Percentiles rank a stretch among this genome's conserved stretches.
These are phyloP conservation scores for Styphnolobium japonicum DNA, from an alignment of 306 rosid species.

Conservation along the genomic window DNA sequence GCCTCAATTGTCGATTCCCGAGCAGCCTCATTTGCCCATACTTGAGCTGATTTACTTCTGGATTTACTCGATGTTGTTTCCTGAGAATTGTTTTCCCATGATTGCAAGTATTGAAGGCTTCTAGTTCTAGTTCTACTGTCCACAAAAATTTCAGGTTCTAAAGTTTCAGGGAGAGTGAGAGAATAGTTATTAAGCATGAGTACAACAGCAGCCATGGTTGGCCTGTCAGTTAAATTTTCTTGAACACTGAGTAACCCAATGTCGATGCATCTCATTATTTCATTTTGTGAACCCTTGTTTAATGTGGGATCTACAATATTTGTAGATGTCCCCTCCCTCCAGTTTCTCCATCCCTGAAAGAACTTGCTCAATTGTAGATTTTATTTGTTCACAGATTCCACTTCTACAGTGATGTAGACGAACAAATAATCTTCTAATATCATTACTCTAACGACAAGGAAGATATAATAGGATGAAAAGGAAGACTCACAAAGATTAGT, in stretches of 20 bases:
- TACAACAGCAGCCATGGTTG: conserved; percentile 34
- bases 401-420: neutral
- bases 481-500: conserved; percentile 33
- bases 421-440: neutral
- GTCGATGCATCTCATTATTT: conserved; percentile 43
- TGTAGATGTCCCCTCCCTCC: conserved; percentile 27
- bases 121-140: neutral
- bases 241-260: conserved; percentile 43
- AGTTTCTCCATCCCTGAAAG: conserved; percentile 43
- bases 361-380: neutral
- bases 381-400: neutral
- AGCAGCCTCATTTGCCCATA: neutral
- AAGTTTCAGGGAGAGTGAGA: neutral
- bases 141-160: conserved; percentile 26
- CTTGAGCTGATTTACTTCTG: neutral
- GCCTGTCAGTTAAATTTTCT: conserved; percentile 36
- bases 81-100: neutral
- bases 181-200: conserved; percentile 32
- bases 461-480: neutral
- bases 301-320: conserved; percentile 30
- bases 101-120: neutral
- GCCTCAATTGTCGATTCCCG: neutral
- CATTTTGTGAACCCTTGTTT: neutral
- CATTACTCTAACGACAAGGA: neutral
- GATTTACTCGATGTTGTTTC: neutral